Evolutionary conservation across 345 rosid genomes (phyloP), one percentile per base, ranked within the genome.

Genomic region (Hypericum perforatum): DNA sequence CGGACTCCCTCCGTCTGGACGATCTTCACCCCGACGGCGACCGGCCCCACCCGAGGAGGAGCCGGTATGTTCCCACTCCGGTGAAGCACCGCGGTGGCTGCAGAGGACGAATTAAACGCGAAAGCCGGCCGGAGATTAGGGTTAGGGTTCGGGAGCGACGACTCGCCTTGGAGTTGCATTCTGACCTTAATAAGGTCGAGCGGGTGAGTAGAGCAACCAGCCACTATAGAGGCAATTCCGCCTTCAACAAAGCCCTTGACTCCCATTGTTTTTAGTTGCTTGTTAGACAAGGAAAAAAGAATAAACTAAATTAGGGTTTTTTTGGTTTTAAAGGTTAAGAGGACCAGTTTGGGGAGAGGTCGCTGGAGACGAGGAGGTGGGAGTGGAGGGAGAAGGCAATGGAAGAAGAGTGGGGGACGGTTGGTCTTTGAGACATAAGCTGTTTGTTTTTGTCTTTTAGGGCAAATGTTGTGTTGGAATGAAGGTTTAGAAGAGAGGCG

Each of bases 21-120:
- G 32, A 46, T 46, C 29, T 46, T 46, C 50, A 46, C 5, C 22
- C 50, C 50, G 50, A 46, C 50, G 50, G 50, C 29, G 50, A 46
- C 16, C 9, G 50, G 50, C 4, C 50, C 50, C 15, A 46, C 50
- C 8, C 16, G 16, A 10, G 49, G 49, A 12, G 16, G 6, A 0
- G 50, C 29, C 15, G 45, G 45, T 2, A 14, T 16, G 32, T 1
- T 1, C 32, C 1, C 32, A 22, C 4, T n/a, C 15, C 15, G 16
- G 29, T 46, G 50, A 32, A 46, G 15, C 8, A 32, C 29, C 9
- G 50, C 15, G 9, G 10, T 6, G 32, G 50, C 16, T 2, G 5
- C 49, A 16, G 14, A 7, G 12, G 49, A 6, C 12, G 47, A 11
- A 1, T 46, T 13, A 29, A 46, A 46, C 9, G 50, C 50, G 50